These are phyloP conservation scores for Daldinia caldariorum DNA, from an alignment of 495 filamentous ascomycete genomes.

Conservation along the genomic window DNA sequence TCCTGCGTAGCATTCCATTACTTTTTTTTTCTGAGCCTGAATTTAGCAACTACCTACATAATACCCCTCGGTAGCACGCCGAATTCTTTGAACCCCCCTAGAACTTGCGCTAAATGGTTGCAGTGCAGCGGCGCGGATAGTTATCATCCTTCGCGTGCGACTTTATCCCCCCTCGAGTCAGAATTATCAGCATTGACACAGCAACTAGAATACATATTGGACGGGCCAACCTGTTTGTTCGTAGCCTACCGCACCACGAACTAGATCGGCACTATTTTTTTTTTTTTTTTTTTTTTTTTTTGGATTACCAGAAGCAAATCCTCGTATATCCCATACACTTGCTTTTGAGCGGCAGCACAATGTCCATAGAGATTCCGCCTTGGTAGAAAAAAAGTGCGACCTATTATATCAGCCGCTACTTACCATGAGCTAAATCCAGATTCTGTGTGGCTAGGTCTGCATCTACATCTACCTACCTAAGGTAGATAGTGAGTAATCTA, in stretches of 20 bases:
- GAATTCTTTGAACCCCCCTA: conserved; percentile 23
- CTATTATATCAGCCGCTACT: not conserved
- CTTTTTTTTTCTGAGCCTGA: conserved; percentile 37
- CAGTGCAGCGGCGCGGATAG: conserved; percentile 20
- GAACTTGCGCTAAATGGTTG: conserved; percentile 18
- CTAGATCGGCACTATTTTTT: conserved; percentile 15
- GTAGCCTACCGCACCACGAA: conserved; percentile 16
- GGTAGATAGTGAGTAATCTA: not conserved
- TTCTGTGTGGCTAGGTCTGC: conserved; percentile 20
- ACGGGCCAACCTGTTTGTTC: not conserved
- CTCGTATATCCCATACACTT: conserved; percentile 7
- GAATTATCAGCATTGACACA: not conserved
- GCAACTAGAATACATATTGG: not conserved
- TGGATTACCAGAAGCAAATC: conserved; percentile 14
- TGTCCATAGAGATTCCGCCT: conserved; percentile 30
- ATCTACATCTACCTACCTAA: not conserved
- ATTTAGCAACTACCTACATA: conserved; percentile 26
- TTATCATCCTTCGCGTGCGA: conserved; percentile 6
- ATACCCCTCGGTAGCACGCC: conserved; percentile 22
- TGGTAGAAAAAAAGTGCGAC: conserved; percentile 17
- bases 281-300: conserved; percentile 8
- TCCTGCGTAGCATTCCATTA: conserved; percentile 35
- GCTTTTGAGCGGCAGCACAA: conserved; percentile 19
- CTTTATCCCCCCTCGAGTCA: not conserved
- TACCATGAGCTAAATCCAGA: conserved; percentile 18